A percentile compares a stretch with the other conserved stretches of the same genome.
phyloP scores from a whole-genome alignment of 2,329 filamentous ascomycete genomes.

The Calonectria naviculata region DNA sequence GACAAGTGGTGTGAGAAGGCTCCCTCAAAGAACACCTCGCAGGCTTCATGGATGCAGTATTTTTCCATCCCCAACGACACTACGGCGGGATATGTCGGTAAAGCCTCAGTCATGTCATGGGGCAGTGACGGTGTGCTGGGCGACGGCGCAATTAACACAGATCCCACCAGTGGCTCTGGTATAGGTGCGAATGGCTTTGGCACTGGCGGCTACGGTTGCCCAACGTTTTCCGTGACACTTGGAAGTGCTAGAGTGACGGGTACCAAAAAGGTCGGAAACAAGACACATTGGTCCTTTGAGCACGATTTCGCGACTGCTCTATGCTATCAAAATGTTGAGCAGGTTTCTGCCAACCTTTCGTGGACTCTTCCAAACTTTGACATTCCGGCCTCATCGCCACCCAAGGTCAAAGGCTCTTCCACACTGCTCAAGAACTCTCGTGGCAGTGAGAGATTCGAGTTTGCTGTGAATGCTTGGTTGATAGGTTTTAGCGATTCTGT shows the following conservation, averaged over 20 bases:
- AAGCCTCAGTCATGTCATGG: constrained; percentile 35
- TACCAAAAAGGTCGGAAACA: constrained; percentile 12
- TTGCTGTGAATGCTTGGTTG: constrained; percentile 33
- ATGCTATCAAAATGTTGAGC: constrained; percentile 38
- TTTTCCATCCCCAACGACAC: constrained; percentile 30
- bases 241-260: constrained; percentile 19
- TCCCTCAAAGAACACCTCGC: constrained; percentile 21
- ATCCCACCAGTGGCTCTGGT: constrained; percentile 27
- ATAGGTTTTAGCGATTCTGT: constrained; percentile 28
- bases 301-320: constrained; percentile 34
- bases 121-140: constrained; percentile 19
- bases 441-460: constrained; percentile 30
- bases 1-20: constrained; percentile 30
- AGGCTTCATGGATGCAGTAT: constrained; percentile 31
- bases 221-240: constrained; percentile 29
- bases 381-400: constrained; percentile 19
- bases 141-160: constrained; percentile 32
- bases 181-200: constrained; percentile 15
- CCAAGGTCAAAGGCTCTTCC: constrained; percentile 25
- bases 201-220: constrained; percentile 25
- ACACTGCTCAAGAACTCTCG: constrained; percentile 9
- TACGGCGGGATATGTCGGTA: constrained; percentile 30
- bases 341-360: constrained; percentile 34
- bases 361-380: constrained; percentile 32
- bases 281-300: constrained; percentile 26